Percentiles rank a stretch among this genome's conserved stretches.
Conservation (phyloP, 116 monocot species). For the Zostera marina region DNA sequence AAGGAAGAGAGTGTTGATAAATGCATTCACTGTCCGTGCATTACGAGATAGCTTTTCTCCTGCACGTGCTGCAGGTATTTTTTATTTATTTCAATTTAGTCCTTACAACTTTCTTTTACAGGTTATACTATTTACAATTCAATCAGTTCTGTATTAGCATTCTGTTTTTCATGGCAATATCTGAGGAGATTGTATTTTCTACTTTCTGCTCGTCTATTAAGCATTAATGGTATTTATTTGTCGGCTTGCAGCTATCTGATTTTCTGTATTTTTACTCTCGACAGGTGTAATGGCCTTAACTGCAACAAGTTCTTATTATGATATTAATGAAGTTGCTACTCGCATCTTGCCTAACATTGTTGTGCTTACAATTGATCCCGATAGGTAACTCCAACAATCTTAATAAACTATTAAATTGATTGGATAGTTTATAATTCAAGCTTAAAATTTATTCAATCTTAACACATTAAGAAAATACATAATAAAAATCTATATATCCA, state of each 20-base stretch:
- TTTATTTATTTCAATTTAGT: neutral
- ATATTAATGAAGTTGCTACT: slow-evolving; percentile 93
- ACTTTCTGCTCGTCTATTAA: neutral
- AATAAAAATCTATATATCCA: too few species aligned
- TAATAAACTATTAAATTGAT: too few species aligned
- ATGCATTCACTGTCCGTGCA: slow-evolving; percentile 97
- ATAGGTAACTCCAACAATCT: slow-evolving; percentile 34
- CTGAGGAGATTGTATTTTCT: neutral
- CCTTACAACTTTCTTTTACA: neutral
- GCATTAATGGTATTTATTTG: too few species aligned
- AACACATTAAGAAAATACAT: too few species aligned
- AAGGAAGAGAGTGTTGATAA: slow-evolving; percentile 97
- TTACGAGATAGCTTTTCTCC: slow-evolving; percentile 91
- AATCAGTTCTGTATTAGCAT: too few species aligned
- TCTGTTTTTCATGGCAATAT: neutral
- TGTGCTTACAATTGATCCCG: slow-evolving; percentile 86
- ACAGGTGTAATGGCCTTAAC: slow-evolving; percentile 92
- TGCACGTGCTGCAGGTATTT: slow-evolving; percentile 85
- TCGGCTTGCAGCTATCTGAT: neutral
- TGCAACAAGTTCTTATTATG: slow-evolving; percentile 93
- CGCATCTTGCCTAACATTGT: slow-evolving; percentile 82
- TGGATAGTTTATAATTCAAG: too few species aligned
- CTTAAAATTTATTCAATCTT: too few species aligned
- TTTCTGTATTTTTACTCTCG: slow-evolving; percentile 10
- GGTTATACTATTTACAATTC: neutral